A percentile compares a stretch with the other conserved stretches of the same genome.
Evolutionary conservation across 2,329 filamentous ascomycete species (phyloP).

Genomic region (Ceratocystis ficicola): DNA sequence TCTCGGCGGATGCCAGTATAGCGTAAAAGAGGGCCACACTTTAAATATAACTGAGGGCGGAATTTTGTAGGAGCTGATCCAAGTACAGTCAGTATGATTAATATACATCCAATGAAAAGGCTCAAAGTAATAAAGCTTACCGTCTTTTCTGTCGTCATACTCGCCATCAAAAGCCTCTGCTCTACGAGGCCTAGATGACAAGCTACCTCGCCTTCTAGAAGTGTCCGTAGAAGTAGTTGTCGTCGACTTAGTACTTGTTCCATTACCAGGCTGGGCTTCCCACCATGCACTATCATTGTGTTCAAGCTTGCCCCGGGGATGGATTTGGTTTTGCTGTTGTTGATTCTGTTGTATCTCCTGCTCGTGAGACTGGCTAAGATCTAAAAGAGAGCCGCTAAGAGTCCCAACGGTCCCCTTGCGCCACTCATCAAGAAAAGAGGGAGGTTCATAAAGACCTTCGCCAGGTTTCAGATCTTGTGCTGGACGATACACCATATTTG

Average conservation of each 20-base stretch:
- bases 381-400: conserved; percentile 46
- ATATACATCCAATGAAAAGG: not conserved
- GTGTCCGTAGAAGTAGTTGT: conserved; percentile 7
- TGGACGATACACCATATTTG: conserved; percentile 16
- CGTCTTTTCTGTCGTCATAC: conserved; percentile 48
- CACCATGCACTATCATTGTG: conserved; percentile 56
- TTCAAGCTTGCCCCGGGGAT: conserved; percentile 4
- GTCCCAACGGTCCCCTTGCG: conserved; percentile 53
- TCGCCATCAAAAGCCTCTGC: conserved; percentile 55
- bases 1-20: conserved; percentile 74
- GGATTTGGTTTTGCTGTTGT: not conserved
- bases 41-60: conserved; percentile 70
- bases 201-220: conserved; percentile 35
- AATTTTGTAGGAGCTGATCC: conserved; percentile 54
- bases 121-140: conserved; percentile 29
- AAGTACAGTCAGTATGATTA: not conserved
- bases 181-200: conserved; percentile 39
- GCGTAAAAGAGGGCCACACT: conserved; percentile 79
- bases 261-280: conserved; percentile 40
- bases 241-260: not conserved
- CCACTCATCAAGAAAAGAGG: conserved; percentile 59
- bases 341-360: conserved; percentile 17
- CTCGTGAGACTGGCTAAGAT: conserved; percentile 36
- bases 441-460: conserved; percentile 45
- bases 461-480: conserved; percentile 30